Evolutionary conservation across 805 yeast species (phyloP).

Genomic region (Wickerhamomyces mucosus): DNA sequence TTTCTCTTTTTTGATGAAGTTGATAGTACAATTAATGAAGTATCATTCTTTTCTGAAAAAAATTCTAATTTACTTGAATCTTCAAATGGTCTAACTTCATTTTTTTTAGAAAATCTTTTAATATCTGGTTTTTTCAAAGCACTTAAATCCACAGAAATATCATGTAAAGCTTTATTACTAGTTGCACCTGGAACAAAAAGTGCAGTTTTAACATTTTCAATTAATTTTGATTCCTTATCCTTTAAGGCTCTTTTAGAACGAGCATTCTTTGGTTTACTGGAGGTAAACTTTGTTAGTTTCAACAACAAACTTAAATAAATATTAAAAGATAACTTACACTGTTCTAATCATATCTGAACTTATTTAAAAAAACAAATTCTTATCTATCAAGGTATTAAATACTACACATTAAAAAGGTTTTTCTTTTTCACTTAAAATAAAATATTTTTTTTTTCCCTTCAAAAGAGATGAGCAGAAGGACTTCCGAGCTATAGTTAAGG

Average conservation of each 20-base stretch:
- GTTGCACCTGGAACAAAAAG: slow-evolving; percentile 87
- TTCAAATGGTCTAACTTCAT: slow-evolving; percentile 88
- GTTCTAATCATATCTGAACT: slow-evolving; percentile 24
- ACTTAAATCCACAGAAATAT: slow-evolving; percentile 79
- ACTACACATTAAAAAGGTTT: too few species aligned
- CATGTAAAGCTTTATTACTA: slow-evolving; percentile 71
- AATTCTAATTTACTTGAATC: slow-evolving; percentile 80
- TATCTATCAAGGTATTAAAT: too few species aligned
- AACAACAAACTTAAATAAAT: not conserved
- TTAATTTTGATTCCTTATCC: slow-evolving; percentile 76
- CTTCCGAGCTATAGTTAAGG: too few species aligned
- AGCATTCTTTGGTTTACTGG: slow-evolving; percentile 81
- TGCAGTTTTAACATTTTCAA: slow-evolving; percentile 85
- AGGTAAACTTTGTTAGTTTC: slow-evolving; percentile 16
- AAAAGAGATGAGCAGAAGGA: too few species aligned
- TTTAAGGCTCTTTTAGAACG: slow-evolving; percentile 93
- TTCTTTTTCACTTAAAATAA: too few species aligned
- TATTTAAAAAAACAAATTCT: too few species aligned
- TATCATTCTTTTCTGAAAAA: slow-evolving; percentile 89
- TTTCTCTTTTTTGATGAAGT: slow-evolving; percentile 87
- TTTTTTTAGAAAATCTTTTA: slow-evolving; percentile 81
- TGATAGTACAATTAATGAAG: slow-evolving; percentile 72
- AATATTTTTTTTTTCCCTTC: too few species aligned
- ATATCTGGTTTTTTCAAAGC: slow-evolving; percentile 86
- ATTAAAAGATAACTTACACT: slow-evolving; percentile 20